Conservation (phyloP, 1,284 basidiomycete species). For the Cryptococcus amylolentus region DNA sequence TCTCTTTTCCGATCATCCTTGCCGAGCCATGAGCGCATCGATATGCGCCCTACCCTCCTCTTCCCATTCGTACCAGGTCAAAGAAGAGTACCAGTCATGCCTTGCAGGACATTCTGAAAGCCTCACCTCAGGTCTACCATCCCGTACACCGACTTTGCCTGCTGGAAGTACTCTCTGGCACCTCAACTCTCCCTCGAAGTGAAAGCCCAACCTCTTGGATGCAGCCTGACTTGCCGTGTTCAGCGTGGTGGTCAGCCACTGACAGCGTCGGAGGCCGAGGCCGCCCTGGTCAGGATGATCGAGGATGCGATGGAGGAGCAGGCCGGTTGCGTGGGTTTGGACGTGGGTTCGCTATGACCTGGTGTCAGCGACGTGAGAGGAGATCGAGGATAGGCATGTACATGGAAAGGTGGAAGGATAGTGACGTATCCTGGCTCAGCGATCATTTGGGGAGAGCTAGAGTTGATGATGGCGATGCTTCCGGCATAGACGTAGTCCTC, state of each 20-base stretch:
- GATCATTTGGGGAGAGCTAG: constrained; percentile 25
- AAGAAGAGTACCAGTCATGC: constrained; percentile 36
- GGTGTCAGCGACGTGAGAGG: neutral
- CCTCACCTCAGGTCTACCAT: constrained; percentile 24
- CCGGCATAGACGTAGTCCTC: constrained; percentile 40
- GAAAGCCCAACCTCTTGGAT: constrained; percentile 35
- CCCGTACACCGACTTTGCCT: constrained; percentile 31
- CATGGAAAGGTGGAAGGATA: constrained; percentile 38
- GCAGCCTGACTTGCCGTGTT: constrained; percentile 29
- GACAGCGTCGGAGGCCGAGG: constrained; percentile 38
- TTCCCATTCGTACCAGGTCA: constrained; percentile 45
- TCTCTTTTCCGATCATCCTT: too few relatives aligned
- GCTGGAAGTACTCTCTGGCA: constrained; percentile 29
- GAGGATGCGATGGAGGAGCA: constrained; percentile 39
- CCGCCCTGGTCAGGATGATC: constrained; percentile 35
- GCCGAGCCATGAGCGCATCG: constrained; percentile 17
- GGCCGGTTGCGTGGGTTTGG: constrained; percentile 38
- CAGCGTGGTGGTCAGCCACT: constrained; percentile 42
- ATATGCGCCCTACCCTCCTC: constrained; percentile 33
- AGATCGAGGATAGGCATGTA: constrained; percentile 5
- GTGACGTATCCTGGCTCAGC: constrained; percentile 41
- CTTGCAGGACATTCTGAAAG: constrained; percentile 23
- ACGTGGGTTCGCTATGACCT: constrained; percentile 35
- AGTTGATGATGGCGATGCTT: constrained; percentile 30
- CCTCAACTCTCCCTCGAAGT: constrained; percentile 32